phyloP scores from a whole-genome alignment of 2,329 filamentous ascomycete genomes.

The Passalora sequoiae region DNA sequence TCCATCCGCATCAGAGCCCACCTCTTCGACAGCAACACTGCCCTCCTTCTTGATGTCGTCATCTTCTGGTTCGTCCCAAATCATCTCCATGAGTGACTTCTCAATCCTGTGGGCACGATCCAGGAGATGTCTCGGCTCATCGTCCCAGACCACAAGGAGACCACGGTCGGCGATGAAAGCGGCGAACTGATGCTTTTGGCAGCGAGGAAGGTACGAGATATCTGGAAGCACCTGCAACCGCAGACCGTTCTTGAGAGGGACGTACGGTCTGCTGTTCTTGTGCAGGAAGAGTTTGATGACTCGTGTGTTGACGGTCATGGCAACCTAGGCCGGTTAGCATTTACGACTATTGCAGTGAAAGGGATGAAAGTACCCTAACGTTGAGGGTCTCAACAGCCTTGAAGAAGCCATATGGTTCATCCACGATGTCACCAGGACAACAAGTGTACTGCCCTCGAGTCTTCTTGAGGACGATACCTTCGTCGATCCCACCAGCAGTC shows the following conservation, averaged over 20 bases:
- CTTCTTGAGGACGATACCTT: constrained; percentile 55
- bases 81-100: constrained; percentile 51
- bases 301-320: constrained; percentile 63
- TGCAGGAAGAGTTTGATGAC: constrained; percentile 58
- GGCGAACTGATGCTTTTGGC: constrained; percentile 62
- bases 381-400: constrained; percentile 49
- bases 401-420: constrained; percentile 47
- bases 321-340: constrained; percentile 44
- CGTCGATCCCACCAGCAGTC: constrained; percentile 44
- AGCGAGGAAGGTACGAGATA: constrained; percentile 53
- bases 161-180: constrained; percentile 57
- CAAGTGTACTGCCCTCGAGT: constrained; percentile 48
- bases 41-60: constrained; percentile 43
- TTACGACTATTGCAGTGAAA: not conserved
- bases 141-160: constrained; percentile 60
- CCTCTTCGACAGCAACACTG: constrained; percentile 32
- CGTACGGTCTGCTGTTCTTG: constrained; percentile 47
- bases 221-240: constrained; percentile 58
- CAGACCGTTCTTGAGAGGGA: constrained; percentile 55
- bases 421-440: constrained; percentile 45
- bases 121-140: constrained; percentile 54
- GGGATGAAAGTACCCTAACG: constrained; percentile 44
- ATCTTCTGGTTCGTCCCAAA: constrained; percentile 48
- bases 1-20: constrained; percentile 30
- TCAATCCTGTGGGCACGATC: constrained; percentile 51